These are phyloP conservation scores for Escovopsis sp. DNA, from an alignment of 2,329 filamentous ascomycete genomes.

Conservation along the genomic window DNA sequence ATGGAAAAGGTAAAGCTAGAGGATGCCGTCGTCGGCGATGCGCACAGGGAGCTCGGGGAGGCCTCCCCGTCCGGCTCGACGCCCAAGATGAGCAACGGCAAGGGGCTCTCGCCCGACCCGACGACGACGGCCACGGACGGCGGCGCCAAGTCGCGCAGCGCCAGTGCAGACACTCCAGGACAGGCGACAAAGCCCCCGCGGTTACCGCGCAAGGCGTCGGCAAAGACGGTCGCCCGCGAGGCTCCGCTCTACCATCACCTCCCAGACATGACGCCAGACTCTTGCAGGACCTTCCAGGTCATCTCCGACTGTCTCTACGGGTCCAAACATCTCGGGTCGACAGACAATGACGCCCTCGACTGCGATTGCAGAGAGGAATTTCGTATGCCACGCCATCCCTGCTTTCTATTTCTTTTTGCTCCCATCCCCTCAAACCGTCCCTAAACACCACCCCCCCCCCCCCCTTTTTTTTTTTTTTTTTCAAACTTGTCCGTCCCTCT, in stretches of 20 bases:
- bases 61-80: conserved; percentile 23
- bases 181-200: conserved; percentile 45
- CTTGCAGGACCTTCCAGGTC: conserved; percentile 61
- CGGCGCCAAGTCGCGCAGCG: conserved; percentile 30
- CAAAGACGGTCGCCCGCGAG: conserved; percentile 47
- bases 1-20: conserved; percentile 32
- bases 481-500: no score
- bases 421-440: no score
- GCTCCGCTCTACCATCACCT: conserved; percentile 58
- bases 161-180: conserved; percentile 33
- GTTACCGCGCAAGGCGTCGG: conserved; percentile 56
- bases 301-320: conserved; percentile 82
- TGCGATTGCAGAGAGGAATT: conserved; percentile 93
- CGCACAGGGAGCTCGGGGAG: conserved; percentile 23
- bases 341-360: conserved; percentile 79
- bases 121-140: conserved; percentile 14
- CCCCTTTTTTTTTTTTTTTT: not conserved
- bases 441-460: not conserved
- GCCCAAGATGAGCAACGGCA: conserved; percentile 13
- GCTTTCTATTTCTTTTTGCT: conserved; percentile 2
- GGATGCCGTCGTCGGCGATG: conserved; percentile 22
- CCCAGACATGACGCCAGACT: conserved; percentile 64
- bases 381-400: conserved; percentile 47
- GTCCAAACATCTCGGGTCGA: conserved; percentile 78
- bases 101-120: conserved; percentile 24